Conservation (phyloP, 768 basidiomycete genomes). For the Termitomyces titanicus region DNA sequence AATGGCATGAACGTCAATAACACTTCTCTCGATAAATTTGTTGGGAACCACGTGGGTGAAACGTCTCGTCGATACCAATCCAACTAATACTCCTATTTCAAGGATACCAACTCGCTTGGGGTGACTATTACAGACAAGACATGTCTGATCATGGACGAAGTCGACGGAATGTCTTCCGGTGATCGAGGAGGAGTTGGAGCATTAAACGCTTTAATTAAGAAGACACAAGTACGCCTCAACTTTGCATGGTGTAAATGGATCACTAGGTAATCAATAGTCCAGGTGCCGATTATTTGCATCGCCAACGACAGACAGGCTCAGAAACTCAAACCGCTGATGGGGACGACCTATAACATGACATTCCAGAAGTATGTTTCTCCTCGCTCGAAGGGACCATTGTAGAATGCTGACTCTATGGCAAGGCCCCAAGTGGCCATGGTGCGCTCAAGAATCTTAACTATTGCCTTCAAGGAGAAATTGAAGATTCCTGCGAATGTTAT, state of each 20-base stretch:
- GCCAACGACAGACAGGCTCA: conserved; percentile 87
- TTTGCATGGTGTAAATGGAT: neutral
- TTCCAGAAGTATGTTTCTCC: conserved; percentile 67
- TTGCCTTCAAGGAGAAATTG: conserved; percentile 94
- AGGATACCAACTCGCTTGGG: conserved; percentile 66
- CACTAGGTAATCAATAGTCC: neutral
- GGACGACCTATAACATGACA: conserved; percentile 67
- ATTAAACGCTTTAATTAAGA: conserved; percentile 86
- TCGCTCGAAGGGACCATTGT: neutral
- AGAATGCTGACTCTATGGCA: conserved; percentile 2
- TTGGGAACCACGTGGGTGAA: conserved; percentile 49
- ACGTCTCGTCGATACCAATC: neutral
- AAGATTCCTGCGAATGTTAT: conserved; percentile 88
- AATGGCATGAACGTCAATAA: conserved; percentile 90
- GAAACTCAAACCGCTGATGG: conserved; percentile 84
- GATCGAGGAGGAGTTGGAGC: conserved; percentile 97
- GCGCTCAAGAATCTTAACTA: conserved; percentile 84
- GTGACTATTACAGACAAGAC: conserved; percentile 73
- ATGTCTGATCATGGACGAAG: conserved; percentile 98
- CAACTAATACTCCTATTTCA: neutral
- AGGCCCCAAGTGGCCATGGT: conserved; percentile 78
- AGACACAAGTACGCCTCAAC: conserved; percentile 63
- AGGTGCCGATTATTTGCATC: conserved; percentile 98
- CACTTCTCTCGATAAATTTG: conserved; percentile 82
- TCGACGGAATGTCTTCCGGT: conserved; percentile 98